Conservation (phyloP, 1,284 basidiomycete species). For the Cutaneotrichosporon spelunceum region DNA sequence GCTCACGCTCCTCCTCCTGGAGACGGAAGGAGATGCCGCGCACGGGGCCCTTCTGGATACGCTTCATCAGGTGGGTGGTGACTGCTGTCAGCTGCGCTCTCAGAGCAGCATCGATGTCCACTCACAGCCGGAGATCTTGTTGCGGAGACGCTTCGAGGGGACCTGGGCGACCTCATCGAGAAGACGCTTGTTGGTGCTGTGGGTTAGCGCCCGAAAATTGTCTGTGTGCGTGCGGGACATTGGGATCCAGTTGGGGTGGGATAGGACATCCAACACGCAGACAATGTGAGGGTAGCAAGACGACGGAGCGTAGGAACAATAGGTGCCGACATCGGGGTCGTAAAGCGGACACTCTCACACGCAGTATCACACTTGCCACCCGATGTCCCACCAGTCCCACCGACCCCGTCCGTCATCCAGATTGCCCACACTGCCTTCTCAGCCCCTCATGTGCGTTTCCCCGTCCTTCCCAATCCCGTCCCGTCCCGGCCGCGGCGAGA, state of each 20-base stretch:
- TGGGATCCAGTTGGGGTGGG: too few species aligned
- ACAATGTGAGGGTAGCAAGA: background rate
- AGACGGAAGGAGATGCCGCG: constrained; percentile 99
- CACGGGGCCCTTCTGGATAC: constrained; percentile 98
- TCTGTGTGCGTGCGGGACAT: background rate
- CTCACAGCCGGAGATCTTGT: constrained; percentile 93
- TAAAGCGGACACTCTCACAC: background rate
- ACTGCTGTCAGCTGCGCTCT: constrained; percentile 48
- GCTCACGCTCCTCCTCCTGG: constrained; percentile 99
- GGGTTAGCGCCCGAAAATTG: constrained; percentile 18
- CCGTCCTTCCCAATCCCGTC: background rate
- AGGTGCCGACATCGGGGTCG: background rate
- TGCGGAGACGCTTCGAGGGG: constrained; percentile 97
- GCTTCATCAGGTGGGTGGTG: constrained; percentile 99
- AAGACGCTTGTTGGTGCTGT: constrained; percentile 93
- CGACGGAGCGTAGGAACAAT: background rate
- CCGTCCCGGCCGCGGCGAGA: constrained; percentile 15
- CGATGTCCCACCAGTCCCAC: background rate
- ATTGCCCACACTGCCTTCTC: background rate
- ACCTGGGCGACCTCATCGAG: constrained; percentile 99
- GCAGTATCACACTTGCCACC: background rate
- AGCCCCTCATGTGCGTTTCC: background rate
- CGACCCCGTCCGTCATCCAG: background rate
- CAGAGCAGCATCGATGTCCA: background rate
- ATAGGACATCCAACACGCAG: background rate